Evolutionary conservation across 2,329 filamentous ascomycete species (phyloP), one percentile per base, ranked within the genome.

Genomic region (Nigrograna mackinnonii): DNA sequence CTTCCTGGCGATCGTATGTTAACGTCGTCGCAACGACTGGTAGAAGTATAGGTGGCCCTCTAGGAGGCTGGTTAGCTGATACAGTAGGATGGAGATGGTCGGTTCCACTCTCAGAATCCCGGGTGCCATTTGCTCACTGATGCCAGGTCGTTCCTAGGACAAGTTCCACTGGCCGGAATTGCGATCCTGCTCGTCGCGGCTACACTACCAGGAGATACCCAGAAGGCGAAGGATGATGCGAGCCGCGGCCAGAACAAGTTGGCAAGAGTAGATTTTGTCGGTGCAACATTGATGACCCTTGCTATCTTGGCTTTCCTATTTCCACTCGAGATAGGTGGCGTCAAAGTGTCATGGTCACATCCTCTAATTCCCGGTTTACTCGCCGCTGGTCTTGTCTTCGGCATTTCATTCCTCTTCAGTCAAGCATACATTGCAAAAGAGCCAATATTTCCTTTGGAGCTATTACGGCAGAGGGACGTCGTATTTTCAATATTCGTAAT

Each of bases 81-180:
- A 75, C 76, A 0, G 73, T 86, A 11, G 84, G 84, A 13, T 87
- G 84, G 84, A 70, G 84, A 62, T 85, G 82, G 82, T 80, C 49
- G 48, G 67, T 35, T 7, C 14, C 14, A 35, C n/a, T 17, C n/a
- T n/a, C n/a, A n/a, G n/a, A n/a, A n/a, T n/a, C n/a, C n/a, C n/a
- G n/a, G n/a, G n/a, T n/a, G n/a, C n/a, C n/a, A n/a, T n/a, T n/a
- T n/a, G n/a, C n/a, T n/a, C n/a, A n/a, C n/a, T n/a, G n/a, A n/a
- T n/a, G n/a, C 12, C 26, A 72, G 76, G 76, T 80, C 79, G 0
- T 85, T 85, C 52, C 55, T 79, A 1, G 74, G 75, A 4, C 82
- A 85, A 61, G 70, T 75, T 1, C 82, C 82, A 0, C 65, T 81
- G n/a, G 74, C 80, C 13, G 42, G 76, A 0, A 17, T 79, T 2